Conservation (phyloP, 352 stramenopile species). For the Phytopythium aichiense region DNA sequence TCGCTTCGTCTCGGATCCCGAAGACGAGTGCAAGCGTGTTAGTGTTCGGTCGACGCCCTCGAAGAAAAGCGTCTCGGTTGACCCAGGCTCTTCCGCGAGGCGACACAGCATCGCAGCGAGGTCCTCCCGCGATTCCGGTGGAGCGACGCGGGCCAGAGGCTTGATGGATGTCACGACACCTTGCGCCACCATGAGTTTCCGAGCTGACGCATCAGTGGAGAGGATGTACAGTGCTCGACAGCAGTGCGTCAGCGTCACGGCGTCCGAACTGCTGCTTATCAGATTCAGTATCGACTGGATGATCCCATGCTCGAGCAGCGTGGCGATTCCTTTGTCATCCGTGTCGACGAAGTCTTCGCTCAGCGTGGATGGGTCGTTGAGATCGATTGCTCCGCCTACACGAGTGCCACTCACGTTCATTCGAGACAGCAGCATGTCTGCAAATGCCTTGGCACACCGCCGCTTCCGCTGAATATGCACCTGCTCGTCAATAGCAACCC, state of each 20-base stretch:
- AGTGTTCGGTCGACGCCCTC: slow-evolving; percentile 69
- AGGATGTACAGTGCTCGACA: slow-evolving; percentile 70
- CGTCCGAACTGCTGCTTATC: slow-evolving; percentile 34
- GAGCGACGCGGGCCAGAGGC: slow-evolving; percentile 31
- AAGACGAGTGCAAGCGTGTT: slow-evolving; percentile 32
- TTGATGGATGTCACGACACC: slow-evolving; percentile 47
- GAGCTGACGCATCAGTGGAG: slow-evolving; percentile 27
- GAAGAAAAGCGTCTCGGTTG: slow-evolving; percentile 56
- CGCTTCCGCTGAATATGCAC: slow-evolving; percentile 51
- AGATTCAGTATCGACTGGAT: slow-evolving; percentile 56
- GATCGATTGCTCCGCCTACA: background rate
- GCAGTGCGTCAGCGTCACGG: slow-evolving; percentile 52
- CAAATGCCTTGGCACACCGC: slow-evolving; percentile 70
- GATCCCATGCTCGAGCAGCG: slow-evolving; percentile 60
- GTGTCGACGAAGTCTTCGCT: background rate
- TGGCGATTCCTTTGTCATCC: slow-evolving; percentile 19
- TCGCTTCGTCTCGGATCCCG: slow-evolving; percentile 58
- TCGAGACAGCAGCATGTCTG: slow-evolving; percentile 63
- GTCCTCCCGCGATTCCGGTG: slow-evolving; percentile 36
- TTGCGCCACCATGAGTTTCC: slow-evolving; percentile 52
- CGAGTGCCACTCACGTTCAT: slow-evolving; percentile 8
- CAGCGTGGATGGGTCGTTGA: background rate
- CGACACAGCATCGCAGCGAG: slow-evolving; percentile 63
- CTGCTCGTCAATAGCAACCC: slow-evolving; percentile 12
- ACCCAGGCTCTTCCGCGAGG: slow-evolving; percentile 52